phyloP scores from a whole-genome alignment of 495 filamentous ascomycete genomes.

The Penicillium steckii region DNA sequence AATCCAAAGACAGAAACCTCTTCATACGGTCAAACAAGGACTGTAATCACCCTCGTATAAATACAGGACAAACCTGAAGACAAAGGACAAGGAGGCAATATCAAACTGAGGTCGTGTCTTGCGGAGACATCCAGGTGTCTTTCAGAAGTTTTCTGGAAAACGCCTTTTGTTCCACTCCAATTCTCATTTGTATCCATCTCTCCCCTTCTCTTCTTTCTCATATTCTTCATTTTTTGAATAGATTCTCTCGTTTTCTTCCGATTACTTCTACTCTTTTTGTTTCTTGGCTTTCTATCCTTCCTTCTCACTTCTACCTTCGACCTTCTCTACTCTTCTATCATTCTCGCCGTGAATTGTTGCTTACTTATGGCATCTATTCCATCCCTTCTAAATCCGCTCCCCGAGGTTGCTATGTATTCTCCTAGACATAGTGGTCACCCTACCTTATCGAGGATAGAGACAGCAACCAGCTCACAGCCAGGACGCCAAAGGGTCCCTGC shows the following conservation, averaged over 20 bases:
- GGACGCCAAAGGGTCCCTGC: constrained; percentile 6
- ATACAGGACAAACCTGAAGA: constrained; percentile 4
- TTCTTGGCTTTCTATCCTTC: background rate
- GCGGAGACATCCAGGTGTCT: constrained; percentile 6
- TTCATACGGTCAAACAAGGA: constrained; percentile 8
- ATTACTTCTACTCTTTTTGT: no score
- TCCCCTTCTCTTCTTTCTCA: constrained; percentile 2
- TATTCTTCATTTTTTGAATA: no score
- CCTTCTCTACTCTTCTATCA: no score
- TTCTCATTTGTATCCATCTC: constrained; percentile 1
- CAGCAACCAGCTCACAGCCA: background rate
- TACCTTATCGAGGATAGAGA: background rate
- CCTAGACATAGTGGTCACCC: background rate
- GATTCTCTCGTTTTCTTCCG: no score
- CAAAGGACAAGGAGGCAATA: constrained; percentile 8
- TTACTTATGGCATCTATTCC: constrained; percentile 32
- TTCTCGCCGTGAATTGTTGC: background rate
- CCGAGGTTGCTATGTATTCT: constrained; percentile 10
- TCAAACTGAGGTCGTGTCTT: constrained; percentile 21
- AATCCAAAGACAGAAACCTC: background rate
- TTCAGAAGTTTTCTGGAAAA: constrained; percentile 23
- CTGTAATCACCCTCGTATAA: constrained; percentile 11
- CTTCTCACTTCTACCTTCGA: background rate
- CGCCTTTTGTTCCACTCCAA: constrained; percentile 13
- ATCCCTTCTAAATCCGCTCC: constrained; percentile 31